A percentile compares a stretch with the other conserved stretches of the same genome.
Conservation (phyloP, 2,329 filamentous ascomycete genomes). For the Lomentospora prolificans region DNA sequence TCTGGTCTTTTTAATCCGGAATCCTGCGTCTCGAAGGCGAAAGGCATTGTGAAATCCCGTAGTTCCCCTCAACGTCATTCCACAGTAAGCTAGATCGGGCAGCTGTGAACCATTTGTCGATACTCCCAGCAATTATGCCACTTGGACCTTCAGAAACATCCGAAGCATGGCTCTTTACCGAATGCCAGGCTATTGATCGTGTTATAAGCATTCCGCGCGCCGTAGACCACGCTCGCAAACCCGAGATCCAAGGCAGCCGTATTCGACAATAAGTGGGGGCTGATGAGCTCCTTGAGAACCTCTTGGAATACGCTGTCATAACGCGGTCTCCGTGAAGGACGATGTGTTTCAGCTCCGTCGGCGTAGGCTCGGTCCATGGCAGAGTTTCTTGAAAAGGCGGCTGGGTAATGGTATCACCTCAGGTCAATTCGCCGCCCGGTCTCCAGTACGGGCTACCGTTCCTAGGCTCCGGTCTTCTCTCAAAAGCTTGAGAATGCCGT, state of each 20-base stretch:
- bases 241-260: neutral
- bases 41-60: too few relatives aligned
- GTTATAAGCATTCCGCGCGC: neutral
- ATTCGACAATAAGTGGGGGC: neutral
- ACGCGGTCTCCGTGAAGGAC: neutral
- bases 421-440: too few relatives aligned
- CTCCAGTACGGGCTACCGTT: neutral
- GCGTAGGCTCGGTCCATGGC: neutral
- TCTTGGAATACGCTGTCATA: neutral
- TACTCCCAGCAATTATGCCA: constrained; percentile 3
- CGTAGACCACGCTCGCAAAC: neutral
- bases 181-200: neutral
- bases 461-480: neutral
- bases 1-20: too few relatives aligned
- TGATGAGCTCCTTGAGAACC: neutral
- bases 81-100: too few relatives aligned
- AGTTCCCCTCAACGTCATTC: too few relatives aligned
- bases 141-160: neutral
- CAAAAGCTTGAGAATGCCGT: neutral
- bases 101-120: neutral
- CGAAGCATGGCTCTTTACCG: neutral
- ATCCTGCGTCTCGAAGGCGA: too few relatives aligned
- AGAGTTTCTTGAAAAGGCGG: neutral
- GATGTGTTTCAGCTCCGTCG: neutral
- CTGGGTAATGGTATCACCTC: neutral